A percentile compares a stretch with the other conserved stretches of the same genome.
phyloP scores from a whole-genome alignment of 352 stramenopile species.

The Phytophthora cactorum region DNA sequence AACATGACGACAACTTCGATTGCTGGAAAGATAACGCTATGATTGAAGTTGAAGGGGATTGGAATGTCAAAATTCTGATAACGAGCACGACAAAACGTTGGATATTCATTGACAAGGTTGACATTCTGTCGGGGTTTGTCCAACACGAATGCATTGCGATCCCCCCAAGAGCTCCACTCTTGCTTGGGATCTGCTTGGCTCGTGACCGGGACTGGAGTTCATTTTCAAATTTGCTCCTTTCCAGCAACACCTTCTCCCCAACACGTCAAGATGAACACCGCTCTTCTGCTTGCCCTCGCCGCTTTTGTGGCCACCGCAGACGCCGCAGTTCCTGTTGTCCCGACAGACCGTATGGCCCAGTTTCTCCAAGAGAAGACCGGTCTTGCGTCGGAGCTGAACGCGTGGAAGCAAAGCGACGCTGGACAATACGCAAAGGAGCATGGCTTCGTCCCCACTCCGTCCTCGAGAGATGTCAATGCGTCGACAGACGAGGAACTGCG shows the following conservation, averaged over 20 bases:
- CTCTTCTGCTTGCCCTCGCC: slow-evolving; percentile 36
- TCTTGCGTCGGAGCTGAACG: slow-evolving; percentile 47
- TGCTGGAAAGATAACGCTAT: neutral
- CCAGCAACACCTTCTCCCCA: slow-evolving; percentile 8
- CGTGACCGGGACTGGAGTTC: slow-evolving; percentile 10
- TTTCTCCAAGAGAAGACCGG: slow-evolving; percentile 53
- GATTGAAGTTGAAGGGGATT: slow-evolving; percentile 1
- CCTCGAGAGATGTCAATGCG: neutral
- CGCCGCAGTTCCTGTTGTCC: slow-evolving; percentile 29
- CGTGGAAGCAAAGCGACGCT: slow-evolving; percentile 60
- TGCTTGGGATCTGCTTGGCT: too few relatives aligned
- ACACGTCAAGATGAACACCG: slow-evolving; percentile 39
- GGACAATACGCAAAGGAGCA: slow-evolving; percentile 58
- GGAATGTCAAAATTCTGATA: slow-evolving; percentile 26
- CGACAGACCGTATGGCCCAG: slow-evolving; percentile 40
- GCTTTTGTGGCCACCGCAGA: slow-evolving; percentile 21
- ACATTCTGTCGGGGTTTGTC: slow-evolving; percentile 2
- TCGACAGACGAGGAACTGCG: slow-evolving; percentile 52
- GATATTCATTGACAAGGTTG: slow-evolving; percentile 7
- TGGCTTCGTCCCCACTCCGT: slow-evolving; percentile 40
- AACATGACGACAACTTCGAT: neutral
- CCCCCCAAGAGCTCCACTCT: neutral
- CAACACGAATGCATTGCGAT: slow-evolving; percentile 5
- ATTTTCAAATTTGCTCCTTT: slow-evolving; percentile 49
- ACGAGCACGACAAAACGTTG: slow-evolving; percentile 26